Evolutionary conservation across 192 early-diverging fungal genomes (phyloP), one percentile per base, ranked within the genome.

Genomic region (Backusella westeae): DNA sequence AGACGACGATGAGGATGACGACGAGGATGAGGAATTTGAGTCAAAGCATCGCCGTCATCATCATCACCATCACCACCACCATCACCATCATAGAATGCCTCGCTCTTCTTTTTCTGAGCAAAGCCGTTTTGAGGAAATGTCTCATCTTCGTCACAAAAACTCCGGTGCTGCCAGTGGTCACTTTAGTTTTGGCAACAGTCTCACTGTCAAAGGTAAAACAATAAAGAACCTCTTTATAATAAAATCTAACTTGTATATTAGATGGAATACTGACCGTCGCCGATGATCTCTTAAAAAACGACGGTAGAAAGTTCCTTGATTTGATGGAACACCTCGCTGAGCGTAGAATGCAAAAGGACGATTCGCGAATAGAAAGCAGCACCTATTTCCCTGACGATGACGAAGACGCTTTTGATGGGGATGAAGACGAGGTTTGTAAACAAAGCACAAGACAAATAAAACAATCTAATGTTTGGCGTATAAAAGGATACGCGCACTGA

Each of bases 291-390:
- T 82, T 96, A 26, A 94, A 95, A 63, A 96, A 96, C 44, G 96
- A 98, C 80, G 94, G 97, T 32, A 93, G 91, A 79, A 97, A 97
- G 83, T 97, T 98, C 78, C 87, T 98, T 56, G 95, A 98, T 76
- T 91, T 97, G 85, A 97, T 98, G 97, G 97, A 97, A 81, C 91
- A 92, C 23, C 84, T 98, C 17, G 95, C 97, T 17, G 95, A 96
- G 77, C 90, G 93, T 65, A 93, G 94, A 63, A 93, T 97, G 82
- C 93, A 94, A 41, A 90, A 91, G 21, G 90, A 91, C 69, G 93
- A 93, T 69, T 84, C 38, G 84, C 87, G 5, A 80, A 88, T 19
- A 89, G 90, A n/a, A 76, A 84, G n/a, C 84, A 85, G 34, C 86
- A 89, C 32, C 15, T 44, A 71, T 71, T 44, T 41, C 34, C 42